A percentile compares a stretch with the other conserved stretches of the same genome.
These are phyloP conservation scores for Diaporthe helianthi DNA, from an alignment of 2,329 filamentous ascomycete genomes.

Conservation along the genomic window DNA sequence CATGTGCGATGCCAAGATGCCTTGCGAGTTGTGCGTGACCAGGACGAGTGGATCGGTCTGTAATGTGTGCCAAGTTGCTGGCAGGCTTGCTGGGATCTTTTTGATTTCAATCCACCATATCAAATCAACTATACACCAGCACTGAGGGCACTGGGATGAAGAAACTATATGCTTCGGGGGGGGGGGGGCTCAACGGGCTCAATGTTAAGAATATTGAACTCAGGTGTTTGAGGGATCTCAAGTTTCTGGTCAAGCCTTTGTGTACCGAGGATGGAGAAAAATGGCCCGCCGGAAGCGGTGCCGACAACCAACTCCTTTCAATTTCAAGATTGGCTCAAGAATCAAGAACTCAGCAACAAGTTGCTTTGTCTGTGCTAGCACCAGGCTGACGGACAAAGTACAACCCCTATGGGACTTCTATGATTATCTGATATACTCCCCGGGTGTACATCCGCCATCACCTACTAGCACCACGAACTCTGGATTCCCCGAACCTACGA, in stretches of 20 bases:
- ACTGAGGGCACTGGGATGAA: no score
- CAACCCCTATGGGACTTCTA: background rate
- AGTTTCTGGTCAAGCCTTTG: background rate
- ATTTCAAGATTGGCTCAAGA: background rate
- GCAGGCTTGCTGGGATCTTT: no score
- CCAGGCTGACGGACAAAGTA: background rate
- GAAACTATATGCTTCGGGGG: no score
- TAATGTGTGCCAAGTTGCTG: no score
- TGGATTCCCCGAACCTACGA: background rate
- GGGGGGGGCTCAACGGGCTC: background rate
- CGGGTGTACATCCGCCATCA: background rate
- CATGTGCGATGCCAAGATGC: no score
- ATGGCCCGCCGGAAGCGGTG: slow-evolving; percentile 6
- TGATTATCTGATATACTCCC: no score
- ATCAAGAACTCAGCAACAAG: no score
- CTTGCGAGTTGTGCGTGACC: no score
- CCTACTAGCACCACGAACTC: background rate
- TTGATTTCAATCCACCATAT: no score
- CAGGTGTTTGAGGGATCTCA: background rate
- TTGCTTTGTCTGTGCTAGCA: background rate
- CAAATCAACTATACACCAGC: no score
- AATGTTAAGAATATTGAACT: no score
- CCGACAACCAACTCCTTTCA: background rate
- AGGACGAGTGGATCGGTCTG: no score
- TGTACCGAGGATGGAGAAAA: background rate